A percentile compares a stretch with the other conserved stretches of the same genome.
Evolutionary conservation across 805 yeast genomes (phyloP).

Genomic region (Ogataea glucozyma): DNA sequence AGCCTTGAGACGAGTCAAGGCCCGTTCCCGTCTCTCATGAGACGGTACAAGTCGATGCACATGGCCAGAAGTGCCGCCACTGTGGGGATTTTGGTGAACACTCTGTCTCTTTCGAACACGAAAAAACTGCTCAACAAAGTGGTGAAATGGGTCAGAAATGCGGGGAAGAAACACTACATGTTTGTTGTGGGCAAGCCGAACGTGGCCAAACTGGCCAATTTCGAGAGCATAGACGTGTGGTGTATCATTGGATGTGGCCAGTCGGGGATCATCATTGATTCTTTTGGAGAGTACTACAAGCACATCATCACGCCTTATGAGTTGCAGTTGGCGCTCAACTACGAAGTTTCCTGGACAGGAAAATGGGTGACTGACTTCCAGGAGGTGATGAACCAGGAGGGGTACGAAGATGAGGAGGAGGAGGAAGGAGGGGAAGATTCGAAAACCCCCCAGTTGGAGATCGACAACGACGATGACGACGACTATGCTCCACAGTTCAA

Average conservation of each 20-base stretch:
- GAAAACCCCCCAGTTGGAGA: slow-evolving; percentile 20
- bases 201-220: slow-evolving; percentile 94
- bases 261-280: slow-evolving; percentile 86
- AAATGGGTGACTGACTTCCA: slow-evolving; percentile 84
- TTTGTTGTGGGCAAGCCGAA: slow-evolving; percentile 98
- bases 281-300: slow-evolving; percentile 75
- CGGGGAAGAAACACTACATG: slow-evolving; percentile 88
- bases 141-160: slow-evolving; percentile 58
- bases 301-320: slow-evolving; percentile 96
- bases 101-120: slow-evolving; percentile 79
- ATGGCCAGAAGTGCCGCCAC: slow-evolving; percentile 90
- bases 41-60: slow-evolving; percentile 83
- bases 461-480: slow-evolving; percentile 32
- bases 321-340: slow-evolving; percentile 72
- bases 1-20: slow-evolving; percentile 43
- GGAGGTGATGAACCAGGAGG: slow-evolving; percentile 46
- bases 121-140: slow-evolving; percentile 63
- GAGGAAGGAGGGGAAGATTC: slow-evolving; percentile 15
- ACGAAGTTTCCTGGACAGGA: slow-evolving; percentile 86
- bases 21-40: slow-evolving; percentile 77
- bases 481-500: slow-evolving; percentile 81
- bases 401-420: slow-evolving; percentile 34
- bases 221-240: slow-evolving; percentile 94
- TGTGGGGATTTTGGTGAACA: slow-evolving; percentile 86
- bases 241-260: slow-evolving; percentile 92